Base-by-base conservation (phyloP, 1,284 basidiomycete genomes). In the Cryptococcus amylolentus region DNA sequence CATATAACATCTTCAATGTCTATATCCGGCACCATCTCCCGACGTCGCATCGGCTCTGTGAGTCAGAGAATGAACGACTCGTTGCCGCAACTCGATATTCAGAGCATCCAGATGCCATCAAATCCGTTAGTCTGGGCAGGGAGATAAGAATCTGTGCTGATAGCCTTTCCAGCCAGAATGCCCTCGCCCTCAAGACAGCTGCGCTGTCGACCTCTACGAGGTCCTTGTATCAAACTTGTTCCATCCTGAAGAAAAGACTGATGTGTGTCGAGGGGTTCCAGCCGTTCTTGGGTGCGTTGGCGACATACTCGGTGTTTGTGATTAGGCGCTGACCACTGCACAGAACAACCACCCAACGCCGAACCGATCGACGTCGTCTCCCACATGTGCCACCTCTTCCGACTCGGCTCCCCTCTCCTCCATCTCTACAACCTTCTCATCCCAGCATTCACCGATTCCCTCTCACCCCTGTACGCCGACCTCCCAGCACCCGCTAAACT, bases 361-460 rank as follows among this genome's bases (percentile, higher is more conserved):
- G 66, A 72, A 61, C 64, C 77, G 71, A 68, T 82, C 71, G 73
- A 77, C 48, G 71, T 77, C 37, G 95, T 98, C 67, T 88, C 89
- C 43, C 91, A 94, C 76, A 85, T 97, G 50, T 94, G 93, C 86
- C 90, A 94, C 72, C 86, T 89, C 72, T 89, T 98, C 78, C 87
- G 91, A 39, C 84, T 94, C 44, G 95, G 96, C 60, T 87, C 91
- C 37, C 88, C 94, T 39, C 87, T 98, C 61, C 95, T 92, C 80
- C 93, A 88, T 79, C 87, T 98, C 67, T 95, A 90, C 82, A 96
- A 98, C 79, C 85, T 88, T 70, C 86, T 95, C 56, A 88, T 88
- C 31, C 80, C 83, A 56, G 74, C 82, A 10, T 83, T 78, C 55
- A 55, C 84, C 56, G 81, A 82, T 60, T 82, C 84, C 45, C 61